A percentile compares a stretch with the other conserved stretches of the same genome.
Evolutionary conservation across 2,329 filamentous ascomycete genomes (phyloP).

Genomic region (Plenodomus biglobosus): DNA sequence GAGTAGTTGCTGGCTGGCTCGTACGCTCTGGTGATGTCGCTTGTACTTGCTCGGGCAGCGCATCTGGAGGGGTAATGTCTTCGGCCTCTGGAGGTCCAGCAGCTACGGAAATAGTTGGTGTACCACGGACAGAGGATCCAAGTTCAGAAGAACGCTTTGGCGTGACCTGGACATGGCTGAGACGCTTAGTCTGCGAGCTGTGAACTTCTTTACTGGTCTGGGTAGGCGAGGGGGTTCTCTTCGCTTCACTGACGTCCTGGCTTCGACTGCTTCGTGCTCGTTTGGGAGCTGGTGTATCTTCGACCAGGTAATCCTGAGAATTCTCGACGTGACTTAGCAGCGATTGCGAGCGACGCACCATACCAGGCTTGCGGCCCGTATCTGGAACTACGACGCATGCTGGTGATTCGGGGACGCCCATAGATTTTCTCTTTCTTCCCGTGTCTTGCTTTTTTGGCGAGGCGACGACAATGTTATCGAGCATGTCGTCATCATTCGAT

Average conservation of each 20-base stretch:
- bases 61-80: not conserved
- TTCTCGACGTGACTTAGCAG: constrained; percentile 34
- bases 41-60: not conserved
- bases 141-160: constrained; percentile 12
- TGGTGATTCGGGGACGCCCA: constrained; percentile 6
- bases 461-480: constrained; percentile 47
- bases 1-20: constrained; percentile 20
- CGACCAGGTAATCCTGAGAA: constrained; percentile 21
- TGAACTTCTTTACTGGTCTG: not conserved
- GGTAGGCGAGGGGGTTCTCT: constrained; percentile 12
- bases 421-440: constrained; percentile 26
- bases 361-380: constrained; percentile 25
- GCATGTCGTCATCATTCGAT: constrained; percentile 29
- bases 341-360: constrained; percentile 32
- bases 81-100: not conserved
- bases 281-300: constrained; percentile 37
- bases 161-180: constrained; percentile 33
- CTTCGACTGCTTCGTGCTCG: constrained; percentile 22
- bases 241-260: constrained; percentile 38
- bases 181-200: constrained; percentile 20
- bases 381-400: constrained; percentile 9
- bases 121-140: not conserved
- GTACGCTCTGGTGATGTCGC: not conserved
- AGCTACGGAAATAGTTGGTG: not conserved
- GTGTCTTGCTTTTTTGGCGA: constrained; percentile 4